Evolutionary conservation across 176 grass and related monocot genomes (phyloP), one percentile per base, ranked within the genome.

Genomic region (Neostapfia colusana): DNA sequence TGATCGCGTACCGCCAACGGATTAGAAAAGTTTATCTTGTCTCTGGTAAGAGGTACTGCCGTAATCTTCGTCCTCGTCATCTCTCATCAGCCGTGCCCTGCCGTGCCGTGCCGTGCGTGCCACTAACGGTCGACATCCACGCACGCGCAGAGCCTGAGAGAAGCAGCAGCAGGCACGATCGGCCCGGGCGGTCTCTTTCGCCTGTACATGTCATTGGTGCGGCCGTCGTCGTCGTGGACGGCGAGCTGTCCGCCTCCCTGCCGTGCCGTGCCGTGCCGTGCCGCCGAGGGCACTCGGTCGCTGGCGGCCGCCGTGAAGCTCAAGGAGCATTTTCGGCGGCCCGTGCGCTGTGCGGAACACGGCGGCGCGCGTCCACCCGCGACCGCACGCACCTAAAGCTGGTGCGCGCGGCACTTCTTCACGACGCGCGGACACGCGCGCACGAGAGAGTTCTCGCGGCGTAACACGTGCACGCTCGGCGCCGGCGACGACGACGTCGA

Each of bases 391-490:
- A 31, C 31, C 2, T 3, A 31, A 15, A 58, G 55, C 55, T 18
- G 51, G 69, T 71, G 69, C 69, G 45, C 45, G 28, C 46, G 5
- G 46, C 69, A 37, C 69, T 71, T 45, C 8, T 3, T 39, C 2
- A 4, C 38, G 6, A 4, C 79, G 2, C 28, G 12, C n/a, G n/a
- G n/a, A n/a, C n/a, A n/a, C n/a, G n/a, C n/a, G n/a, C n/a, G n/a
- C n/a, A n/a, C n/a, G n/a, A n/a, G 55, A 17, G 56, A 0, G 50
- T 57, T 57, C 50, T 55, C 24, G 54, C 12, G 10, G 28, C 50
- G 76, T 20, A 85, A 80, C 70, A 85, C 84, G 76, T 85, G 83
- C 76, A 43, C 10, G 53, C 63, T 6, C 4, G 56, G 24, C 34
- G 49, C 3, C 38, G 24, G 7, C 42, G 66, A 23, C 59, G 56